These are phyloP conservation scores for Fusarium succisae DNA, from an alignment of 2,329 filamentous ascomycete genomes.

Conservation along the genomic window DNA sequence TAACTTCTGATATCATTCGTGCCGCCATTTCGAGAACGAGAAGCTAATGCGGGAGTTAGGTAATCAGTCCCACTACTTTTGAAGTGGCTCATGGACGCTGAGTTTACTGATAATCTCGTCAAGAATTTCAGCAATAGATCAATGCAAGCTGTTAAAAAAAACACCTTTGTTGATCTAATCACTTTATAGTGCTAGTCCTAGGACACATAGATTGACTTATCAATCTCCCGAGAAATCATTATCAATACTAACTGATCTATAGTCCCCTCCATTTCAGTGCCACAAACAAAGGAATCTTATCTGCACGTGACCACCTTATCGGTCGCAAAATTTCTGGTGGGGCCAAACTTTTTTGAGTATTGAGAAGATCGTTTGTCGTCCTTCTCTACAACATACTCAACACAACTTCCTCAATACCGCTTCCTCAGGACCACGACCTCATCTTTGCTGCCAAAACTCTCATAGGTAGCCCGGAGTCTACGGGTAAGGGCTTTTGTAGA, in stretches of 20 bases:
- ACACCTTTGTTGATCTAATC: neutral
- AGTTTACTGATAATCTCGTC: neutral
- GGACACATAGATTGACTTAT: accelerated
- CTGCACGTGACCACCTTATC: conserved; percentile 49
- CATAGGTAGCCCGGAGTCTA: neutral
- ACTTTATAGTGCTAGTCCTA: no score
- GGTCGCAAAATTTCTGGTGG: conserved; percentile 49
- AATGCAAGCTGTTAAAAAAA: neutral
- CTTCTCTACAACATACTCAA: neutral
- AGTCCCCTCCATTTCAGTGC: neutral
- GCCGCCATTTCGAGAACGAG: conserved; percentile 32
- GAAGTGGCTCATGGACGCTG: neutral
- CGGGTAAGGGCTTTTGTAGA: no score
- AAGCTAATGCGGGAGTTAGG: conserved; percentile 29
- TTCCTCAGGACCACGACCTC: neutral
- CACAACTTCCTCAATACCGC: neutral
- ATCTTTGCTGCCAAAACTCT: neutral
- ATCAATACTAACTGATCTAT: neutral
- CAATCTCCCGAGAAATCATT: accelerated
- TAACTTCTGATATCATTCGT: conserved; percentile 37
- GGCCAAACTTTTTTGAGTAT: conserved; percentile 1
- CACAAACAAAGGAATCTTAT: conserved; percentile 30
- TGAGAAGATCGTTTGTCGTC: conserved; percentile 14
- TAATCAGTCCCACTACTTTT: conserved; percentile 27
- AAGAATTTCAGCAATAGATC: accelerated